Evolutionary conservation across 192 early-diverging fungal species (phyloP), one percentile per base, ranked within the genome.

Genomic region (Fimicolochytrium jonesii): DNA sequence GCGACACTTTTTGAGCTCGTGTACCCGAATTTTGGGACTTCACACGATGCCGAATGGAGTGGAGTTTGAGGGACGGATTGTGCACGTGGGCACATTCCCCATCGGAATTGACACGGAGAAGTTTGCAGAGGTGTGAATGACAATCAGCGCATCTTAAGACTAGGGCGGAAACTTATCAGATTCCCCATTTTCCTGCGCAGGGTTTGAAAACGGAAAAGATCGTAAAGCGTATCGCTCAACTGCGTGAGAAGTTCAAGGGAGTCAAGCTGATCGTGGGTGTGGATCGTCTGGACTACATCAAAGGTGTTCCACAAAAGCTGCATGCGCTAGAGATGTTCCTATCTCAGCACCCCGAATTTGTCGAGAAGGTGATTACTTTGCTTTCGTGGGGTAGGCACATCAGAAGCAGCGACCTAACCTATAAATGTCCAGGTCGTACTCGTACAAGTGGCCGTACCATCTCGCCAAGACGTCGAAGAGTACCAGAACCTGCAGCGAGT

Each of bases 261-360:
- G 83, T 83, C 32, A 90, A 91, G 67, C 73, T 99, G 7, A 89
- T 99, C 70, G 90, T 98, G 1, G 95, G 97, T 15, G 94, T 99
- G 1, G 97, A 99, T 68, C 84, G 97, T 32, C 79, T 99, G 37
- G 97, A 99, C 74, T 99, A 99, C 71, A 99, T 99, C 79, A 99
- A 99, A 79, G 97, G 96, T 44, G 92, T 99, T 20, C 97, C 97
- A 29, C 97, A 98, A 65, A 99, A 99, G 77, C 72, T 99, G 47
- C 92, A 95, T 67, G 95, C 95, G 0, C 84, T 98, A 33, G 92
- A 96, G 69, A 85, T 92, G 43, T 92, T 99, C 52, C 72, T 99
- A 36, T 83, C 78, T 28, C 68, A 87, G 49, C 85, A 95, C 69
- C 92, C 93, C 1, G 92, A 97, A 66, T 94, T 87, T 77, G 85